Percentiles rank a stretch among this genome's conserved stretches.
Conservation (phyloP, 106 monocot species). For the Dendrobium nobile region DNA sequence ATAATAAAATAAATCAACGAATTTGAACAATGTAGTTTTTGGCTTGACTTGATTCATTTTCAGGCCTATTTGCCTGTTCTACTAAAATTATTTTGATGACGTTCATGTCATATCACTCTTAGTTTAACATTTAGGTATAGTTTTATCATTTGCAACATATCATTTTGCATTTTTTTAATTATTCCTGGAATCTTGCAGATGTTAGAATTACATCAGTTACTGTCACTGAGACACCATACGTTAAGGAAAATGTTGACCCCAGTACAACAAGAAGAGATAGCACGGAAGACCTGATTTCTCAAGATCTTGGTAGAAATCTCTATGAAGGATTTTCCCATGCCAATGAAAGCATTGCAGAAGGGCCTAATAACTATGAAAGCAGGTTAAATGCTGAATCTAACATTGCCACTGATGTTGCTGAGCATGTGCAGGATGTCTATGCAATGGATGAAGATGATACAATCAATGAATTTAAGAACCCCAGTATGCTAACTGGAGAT, state of each 20-base stretch:
- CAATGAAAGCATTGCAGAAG: conserved; percentile 13
- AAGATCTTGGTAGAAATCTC: neutral
- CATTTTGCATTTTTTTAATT: neutral
- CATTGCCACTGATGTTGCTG: neutral
- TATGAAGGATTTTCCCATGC: conserved; percentile 11
- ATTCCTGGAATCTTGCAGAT: neutral
- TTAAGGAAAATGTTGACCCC: conserved; percentile 15
- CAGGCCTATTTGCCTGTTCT: neutral
- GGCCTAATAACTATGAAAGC: conserved; percentile 4
- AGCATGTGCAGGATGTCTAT: conserved; percentile 10
- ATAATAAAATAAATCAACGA: too few species aligned
- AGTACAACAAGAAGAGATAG: conserved; percentile 4
- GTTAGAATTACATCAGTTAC: neutral
- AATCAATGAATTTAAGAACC: conserved; percentile 24
- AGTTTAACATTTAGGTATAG: neutral
- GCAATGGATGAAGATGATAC: conserved; percentile 15
- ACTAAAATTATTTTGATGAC: neutral
- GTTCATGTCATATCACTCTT: neutral
- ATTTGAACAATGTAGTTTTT: too few species aligned
- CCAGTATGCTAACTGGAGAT: conserved; percentile 38
- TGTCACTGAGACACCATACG: neutral
- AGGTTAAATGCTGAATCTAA: conserved; percentile 13
- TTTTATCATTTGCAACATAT: neutral
- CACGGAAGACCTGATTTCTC: conserved; percentile 8
- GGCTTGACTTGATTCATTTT: too few species aligned